phyloP scores from a whole-genome alignment of 169 alveolate species.

The Babesia caballi region DNA sequence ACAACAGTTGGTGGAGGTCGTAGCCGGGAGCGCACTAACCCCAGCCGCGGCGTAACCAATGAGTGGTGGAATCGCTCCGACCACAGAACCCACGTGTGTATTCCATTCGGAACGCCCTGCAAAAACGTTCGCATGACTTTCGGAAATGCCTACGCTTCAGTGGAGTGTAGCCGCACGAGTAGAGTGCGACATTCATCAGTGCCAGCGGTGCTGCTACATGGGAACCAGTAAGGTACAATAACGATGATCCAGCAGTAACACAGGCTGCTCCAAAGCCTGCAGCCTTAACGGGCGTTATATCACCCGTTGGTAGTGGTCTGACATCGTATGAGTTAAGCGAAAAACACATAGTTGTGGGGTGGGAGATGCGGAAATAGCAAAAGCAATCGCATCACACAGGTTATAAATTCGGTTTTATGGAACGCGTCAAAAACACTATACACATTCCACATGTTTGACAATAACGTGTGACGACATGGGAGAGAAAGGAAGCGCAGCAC shows the following conservation, averaged over 20 bases:
- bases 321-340: too few species aligned
- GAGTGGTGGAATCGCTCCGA: slow-evolving; percentile 78
- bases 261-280: slow-evolving; percentile 24
- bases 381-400: too few species aligned
- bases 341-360: too few species aligned
- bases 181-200: slow-evolving; percentile 42
- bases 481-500: too few species aligned
- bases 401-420: too few species aligned
- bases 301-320: slow-evolving; percentile 50
- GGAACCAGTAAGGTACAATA: slow-evolving; percentile 38
- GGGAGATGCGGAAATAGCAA: too few species aligned
- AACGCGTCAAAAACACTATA: too few species aligned
- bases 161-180: slow-evolving; percentile 54
- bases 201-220: slow-evolving; percentile 45
- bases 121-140: neutral
- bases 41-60: slow-evolving; percentile 77
- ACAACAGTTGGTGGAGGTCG: neutral
- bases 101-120: slow-evolving; percentile 70
- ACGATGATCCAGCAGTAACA: slow-evolving; percentile 35
- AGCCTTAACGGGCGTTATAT: slow-evolving; percentile 41
- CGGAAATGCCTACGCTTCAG: slow-evolving; percentile 26
- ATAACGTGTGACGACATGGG: too few species aligned
- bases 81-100: slow-evolving; percentile 78
- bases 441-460: too few species aligned
- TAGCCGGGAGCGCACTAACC: slow-evolving; percentile 24